Evolutionary conservation across 176 grass and related monocot genomes (phyloP).

Genomic region (Triticum monococcum): DNA sequence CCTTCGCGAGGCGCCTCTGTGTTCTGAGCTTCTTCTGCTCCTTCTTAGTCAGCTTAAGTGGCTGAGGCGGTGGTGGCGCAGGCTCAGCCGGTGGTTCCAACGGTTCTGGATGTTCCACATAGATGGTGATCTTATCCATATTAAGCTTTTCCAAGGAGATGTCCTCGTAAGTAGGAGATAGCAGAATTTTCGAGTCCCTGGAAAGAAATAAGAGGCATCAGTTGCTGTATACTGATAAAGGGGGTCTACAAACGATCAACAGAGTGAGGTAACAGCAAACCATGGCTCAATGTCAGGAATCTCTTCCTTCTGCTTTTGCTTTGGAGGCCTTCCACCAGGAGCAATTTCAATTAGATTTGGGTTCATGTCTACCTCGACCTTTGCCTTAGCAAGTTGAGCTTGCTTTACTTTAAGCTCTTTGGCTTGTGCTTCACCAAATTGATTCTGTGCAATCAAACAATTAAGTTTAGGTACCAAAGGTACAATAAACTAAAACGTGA

Average conservation of each 20-base stretch:
- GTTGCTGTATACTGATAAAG: not conserved
- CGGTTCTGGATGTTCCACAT: conserved; percentile 87
- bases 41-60: conserved; percentile 92
- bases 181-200: conserved; percentile 84
- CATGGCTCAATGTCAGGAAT: conserved; percentile 98
- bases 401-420: conserved; percentile 92
- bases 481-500: conserved; percentile 7
- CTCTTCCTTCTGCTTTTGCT: conserved; percentile 84
- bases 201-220: conserved; percentile 22
- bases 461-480: conserved; percentile 19
- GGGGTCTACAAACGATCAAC: not conserved
- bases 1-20: conserved; percentile 92
- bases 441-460: conserved; percentile 50
- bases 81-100: conserved; percentile 86
- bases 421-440: conserved; percentile 98
- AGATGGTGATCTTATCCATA: conserved; percentile 86
- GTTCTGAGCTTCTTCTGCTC: conserved; percentile 98
- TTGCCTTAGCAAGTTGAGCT: conserved; percentile 90
- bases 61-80: conserved; percentile 84
- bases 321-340: conserved; percentile 48
- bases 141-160: conserved; percentile 65
- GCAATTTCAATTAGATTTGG: conserved; percentile 94
- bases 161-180: conserved; percentile 55
- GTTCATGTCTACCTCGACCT: conserved; percentile 80
- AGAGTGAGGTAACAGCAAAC: conserved; percentile 38